These are phyloP conservation scores for Linnemannia exigua DNA, from an alignment of 192 early-diverging fungal species.

Conservation along the genomic window DNA sequence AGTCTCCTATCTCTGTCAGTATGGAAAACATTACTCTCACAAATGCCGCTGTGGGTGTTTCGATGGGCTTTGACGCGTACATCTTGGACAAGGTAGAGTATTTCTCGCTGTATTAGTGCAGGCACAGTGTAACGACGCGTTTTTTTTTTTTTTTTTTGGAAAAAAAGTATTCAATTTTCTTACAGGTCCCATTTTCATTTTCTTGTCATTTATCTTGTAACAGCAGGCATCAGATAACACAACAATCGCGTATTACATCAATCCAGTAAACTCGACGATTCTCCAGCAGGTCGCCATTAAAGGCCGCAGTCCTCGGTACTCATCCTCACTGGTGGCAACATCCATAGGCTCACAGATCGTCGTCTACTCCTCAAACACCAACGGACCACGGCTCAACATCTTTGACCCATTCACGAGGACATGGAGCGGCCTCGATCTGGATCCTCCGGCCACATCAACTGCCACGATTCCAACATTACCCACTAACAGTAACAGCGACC, in stretches of 20 bases:
- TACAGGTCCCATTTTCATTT: too few species aligned
- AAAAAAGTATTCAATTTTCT: too few species aligned
- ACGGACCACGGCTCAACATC: neutral
- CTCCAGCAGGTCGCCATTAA: neutral
- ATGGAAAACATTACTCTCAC: neutral
- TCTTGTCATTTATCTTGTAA: too few species aligned
- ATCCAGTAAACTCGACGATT: neutral
- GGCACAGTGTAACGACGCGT: neutral
- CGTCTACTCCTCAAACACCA: neutral
- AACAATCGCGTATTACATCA: neutral
- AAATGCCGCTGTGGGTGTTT: neutral
- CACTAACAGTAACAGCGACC: neutral
- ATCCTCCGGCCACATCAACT: neutral
- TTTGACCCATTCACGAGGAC: neutral
- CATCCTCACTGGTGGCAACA: neutral
- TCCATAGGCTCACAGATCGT: constrained; percentile 1
- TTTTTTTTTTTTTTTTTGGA: too few species aligned
- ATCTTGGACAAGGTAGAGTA: neutral
- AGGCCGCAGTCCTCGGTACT: neutral
- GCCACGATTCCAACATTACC: neutral
- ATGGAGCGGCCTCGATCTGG: neutral
- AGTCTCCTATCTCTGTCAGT: neutral
- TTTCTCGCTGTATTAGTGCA: neutral
- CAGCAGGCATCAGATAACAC: neutral
- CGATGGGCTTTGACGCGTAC: neutral